Base-by-base conservation (phyloP, 768 basidiomycete species). In the Leucocoprinus leucothites region DNA sequence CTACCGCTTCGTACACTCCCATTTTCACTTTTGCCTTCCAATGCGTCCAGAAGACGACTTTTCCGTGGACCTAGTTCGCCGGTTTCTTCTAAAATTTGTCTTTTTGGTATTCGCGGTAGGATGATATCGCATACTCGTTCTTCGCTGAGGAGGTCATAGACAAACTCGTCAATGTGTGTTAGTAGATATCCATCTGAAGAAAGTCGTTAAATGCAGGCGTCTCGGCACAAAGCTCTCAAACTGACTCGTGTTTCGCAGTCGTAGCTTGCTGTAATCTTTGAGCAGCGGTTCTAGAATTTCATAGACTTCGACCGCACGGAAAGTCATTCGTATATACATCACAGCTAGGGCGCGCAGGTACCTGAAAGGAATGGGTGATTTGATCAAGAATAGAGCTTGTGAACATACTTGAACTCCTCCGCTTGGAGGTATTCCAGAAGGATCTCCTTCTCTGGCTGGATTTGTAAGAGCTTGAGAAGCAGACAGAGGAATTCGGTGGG, bases 361-460 rank as follows among this genome's bases (percentile, higher is more conserved):
- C 68, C 96, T 98, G 38, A 58, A 3, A 44, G 41, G 9, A n/a
- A 21, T 2, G 24, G 34, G 18, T 31, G 24, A 7, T 19, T 58
- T 21, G 19, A 50, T 57, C 19, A 60, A 26, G 48, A 31, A 34
- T 4, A 48, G 13, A 41, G 42, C 14, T 47, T 36, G 43, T n/a
- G 46, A 34, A 75, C 89, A 52, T 60, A 96, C 97, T 99, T 99
- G 80, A 98, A 99, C 69, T 99, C 97, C 57, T 98, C 97, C 6
- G 94, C 97, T 52, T 86, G 82, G 21, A 99, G 75, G 67, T 99
- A 99, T 66, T 98, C 97, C 1, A 98, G 75, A 48, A 98, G 67
- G 51, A 99, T 98, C 72, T 98, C 97, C 69, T 95, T 96, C 72
- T 98, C 92, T 2, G 97, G 97, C 67, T 98, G 97, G 48, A 99